phyloP scores from a whole-genome alignment of 495 filamentous ascomycete species.

The Cenococcum geophilum region DNA sequence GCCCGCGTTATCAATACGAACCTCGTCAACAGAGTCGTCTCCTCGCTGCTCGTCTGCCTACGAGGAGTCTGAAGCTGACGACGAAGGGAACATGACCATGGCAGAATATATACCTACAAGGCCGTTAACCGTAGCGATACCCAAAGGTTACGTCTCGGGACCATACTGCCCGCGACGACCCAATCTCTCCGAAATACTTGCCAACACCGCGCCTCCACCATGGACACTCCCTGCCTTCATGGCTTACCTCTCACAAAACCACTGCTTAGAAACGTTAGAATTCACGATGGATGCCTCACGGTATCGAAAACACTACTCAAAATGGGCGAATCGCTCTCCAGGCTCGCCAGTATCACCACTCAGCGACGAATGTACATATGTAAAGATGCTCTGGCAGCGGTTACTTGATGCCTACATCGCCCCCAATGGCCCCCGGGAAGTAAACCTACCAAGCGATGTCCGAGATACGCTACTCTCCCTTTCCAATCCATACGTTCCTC shows the following conservation, averaged over 20 bases:
- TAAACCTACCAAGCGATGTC: conserved; percentile 78
- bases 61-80: conserved; percentile 18
- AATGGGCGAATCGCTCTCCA: conserved; percentile 46
- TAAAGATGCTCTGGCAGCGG: conserved; percentile 66
- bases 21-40: conserved; percentile 28
- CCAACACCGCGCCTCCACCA: conserved; percentile 78
- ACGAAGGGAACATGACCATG: conserved; percentile 50
- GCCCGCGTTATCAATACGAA: conserved; percentile 18
- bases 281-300: conserved; percentile 93
- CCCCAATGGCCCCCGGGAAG: conserved; percentile 58
- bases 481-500: conserved; percentile 56
- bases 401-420: conserved; percentile 67
- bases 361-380: conserved; percentile 57
- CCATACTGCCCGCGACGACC: conserved; percentile 70
- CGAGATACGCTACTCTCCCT: conserved; percentile 71
- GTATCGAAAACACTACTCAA: conserved; percentile 71
- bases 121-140: conserved; percentile 58
- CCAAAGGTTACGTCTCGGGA: conserved; percentile 40
- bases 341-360: conserved; percentile 43
- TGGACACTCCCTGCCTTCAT: conserved; percentile 93
- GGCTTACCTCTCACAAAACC: conserved; percentile 95
- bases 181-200: conserved; percentile 78
- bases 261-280: conserved; percentile 93
- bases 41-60: conserved; percentile 22
- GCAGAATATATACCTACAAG: conserved; percentile 45